These are phyloP conservation scores for Conticribra weissflogii DNA, from an alignment of 108 stramenopile genomes.

Conservation along the genomic window DNA sequence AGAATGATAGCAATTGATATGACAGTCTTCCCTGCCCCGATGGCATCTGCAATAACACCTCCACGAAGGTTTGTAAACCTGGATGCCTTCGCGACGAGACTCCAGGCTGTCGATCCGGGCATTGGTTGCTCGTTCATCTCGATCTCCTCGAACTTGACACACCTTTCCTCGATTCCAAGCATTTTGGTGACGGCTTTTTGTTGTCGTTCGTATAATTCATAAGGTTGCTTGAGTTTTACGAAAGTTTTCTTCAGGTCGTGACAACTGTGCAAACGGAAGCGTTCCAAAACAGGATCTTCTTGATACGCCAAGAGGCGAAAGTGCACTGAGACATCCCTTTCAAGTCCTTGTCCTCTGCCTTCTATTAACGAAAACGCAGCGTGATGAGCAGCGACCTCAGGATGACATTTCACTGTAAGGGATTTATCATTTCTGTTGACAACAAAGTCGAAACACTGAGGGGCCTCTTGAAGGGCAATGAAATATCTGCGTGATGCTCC, in stretches of 20 bases:
- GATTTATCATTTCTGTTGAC: constrained; percentile 28
- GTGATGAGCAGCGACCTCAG: constrained; percentile 70
- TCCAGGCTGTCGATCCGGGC: constrained; percentile 67
- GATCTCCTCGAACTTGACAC: constrained; percentile 56
- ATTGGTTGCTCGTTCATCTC: constrained; percentile 68
- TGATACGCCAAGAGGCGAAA: constrained; percentile 56
- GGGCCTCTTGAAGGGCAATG: constrained; percentile 41
- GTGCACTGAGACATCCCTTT: constrained; percentile 37
- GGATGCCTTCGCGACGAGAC: constrained; percentile 62
- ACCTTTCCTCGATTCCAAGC: constrained; percentile 59
- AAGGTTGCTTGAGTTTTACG: constrained; percentile 42
- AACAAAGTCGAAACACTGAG: constrained; percentile 54
- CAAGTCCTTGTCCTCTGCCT: constrained; percentile 47
- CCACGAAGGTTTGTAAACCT: constrained; percentile 51
- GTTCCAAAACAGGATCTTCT: constrained; percentile 56
- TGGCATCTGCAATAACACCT: constrained; percentile 85
- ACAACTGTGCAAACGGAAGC: constrained; percentile 63
- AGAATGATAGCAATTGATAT: constrained; percentile 80
- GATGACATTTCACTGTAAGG: constrained; percentile 50
- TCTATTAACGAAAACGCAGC: constrained; percentile 55
- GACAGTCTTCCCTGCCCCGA: constrained; percentile 83
- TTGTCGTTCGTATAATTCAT: constrained; percentile 67
- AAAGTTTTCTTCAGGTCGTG: constrained; percentile 30
- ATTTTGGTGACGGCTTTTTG: constrained; percentile 72
- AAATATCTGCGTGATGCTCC: constrained; percentile 50